These are phyloP conservation scores for Dioscorea cayenensis DNA, from an alignment of 116 monocot genomes.

Conservation along the genomic window DNA sequence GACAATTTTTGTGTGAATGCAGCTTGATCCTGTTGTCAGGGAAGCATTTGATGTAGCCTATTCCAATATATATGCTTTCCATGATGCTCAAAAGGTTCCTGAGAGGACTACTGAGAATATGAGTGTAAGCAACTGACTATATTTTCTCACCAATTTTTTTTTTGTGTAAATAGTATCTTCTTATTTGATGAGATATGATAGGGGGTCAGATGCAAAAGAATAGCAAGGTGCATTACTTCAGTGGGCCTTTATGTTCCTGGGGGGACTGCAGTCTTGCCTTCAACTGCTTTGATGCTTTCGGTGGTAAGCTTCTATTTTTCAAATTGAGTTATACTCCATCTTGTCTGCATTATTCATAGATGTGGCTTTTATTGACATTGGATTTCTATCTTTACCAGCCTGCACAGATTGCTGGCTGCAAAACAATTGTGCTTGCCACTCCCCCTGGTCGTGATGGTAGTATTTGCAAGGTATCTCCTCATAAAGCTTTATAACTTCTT, in stretches of 20 bases:
- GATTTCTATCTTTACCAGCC: constrained; percentile 44
- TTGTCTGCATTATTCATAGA: neutral
- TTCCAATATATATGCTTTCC: constrained; percentile 93
- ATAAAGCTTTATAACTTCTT: neutral
- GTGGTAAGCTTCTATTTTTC: constrained; percentile 42
- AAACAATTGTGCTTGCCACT: constrained; percentile 92
- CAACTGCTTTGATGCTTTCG: constrained; percentile 94
- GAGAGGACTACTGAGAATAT: constrained; percentile 79
- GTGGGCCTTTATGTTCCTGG: constrained; percentile 98
- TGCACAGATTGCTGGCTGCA: constrained; percentile 94
- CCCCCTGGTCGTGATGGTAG: constrained; percentile 77
- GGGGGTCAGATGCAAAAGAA: constrained; percentile 95
- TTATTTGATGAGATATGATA: constrained; percentile 8
- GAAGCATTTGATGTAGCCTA: constrained; percentile 96
- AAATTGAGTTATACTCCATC: neutral
- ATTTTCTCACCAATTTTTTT: neutral
- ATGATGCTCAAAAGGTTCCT: constrained; percentile 59
- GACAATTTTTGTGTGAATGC: constrained; percentile 7
- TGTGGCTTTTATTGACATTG: constrained; percentile 5
- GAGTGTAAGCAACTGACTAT: constrained; percentile 39
- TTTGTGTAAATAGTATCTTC: neutral
- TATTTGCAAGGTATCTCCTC: constrained; percentile 70
- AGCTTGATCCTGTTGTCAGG: constrained; percentile 82
- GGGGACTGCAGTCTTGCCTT: constrained; percentile 97
- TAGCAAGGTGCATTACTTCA: constrained; percentile 73